A percentile compares a stretch with the other conserved stretches of the same genome.
These are phyloP conservation scores for Penicillium sp. DNA, from an alignment of 2,329 filamentous ascomycete genomes.

Conservation along the genomic window DNA sequence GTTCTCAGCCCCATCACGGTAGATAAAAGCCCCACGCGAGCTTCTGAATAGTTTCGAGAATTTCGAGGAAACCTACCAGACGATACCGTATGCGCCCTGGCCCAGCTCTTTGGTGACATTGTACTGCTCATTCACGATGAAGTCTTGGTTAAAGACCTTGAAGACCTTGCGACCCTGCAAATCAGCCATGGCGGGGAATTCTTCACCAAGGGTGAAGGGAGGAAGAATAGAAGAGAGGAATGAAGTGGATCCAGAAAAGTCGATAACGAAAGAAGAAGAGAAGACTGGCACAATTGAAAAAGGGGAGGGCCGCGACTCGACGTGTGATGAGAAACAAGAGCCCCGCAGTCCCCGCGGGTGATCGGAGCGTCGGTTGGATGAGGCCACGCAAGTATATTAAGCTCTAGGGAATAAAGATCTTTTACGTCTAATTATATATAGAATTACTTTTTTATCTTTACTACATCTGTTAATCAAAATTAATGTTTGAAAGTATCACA, in stretches of 20 bases:
- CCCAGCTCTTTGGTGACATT: constrained; percentile 98
- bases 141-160: constrained; percentile 99
- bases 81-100: constrained; percentile 97
- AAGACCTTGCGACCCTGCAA: constrained; percentile 81
- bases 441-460: background rate
- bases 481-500: too few relatives aligned
- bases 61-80: constrained; percentile 66
- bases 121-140: constrained; percentile 96
- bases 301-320: constrained; percentile 10
- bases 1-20: background rate
- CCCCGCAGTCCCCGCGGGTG: constrained; percentile 27
- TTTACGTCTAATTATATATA: background rate
- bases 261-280: background rate
- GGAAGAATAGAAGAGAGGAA: constrained; percentile 2
- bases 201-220: background rate
- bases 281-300: constrained; percentile 7
- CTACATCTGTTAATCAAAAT: too few relatives aligned
- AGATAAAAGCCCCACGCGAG: background rate
- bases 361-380: constrained; percentile 9
- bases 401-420: background rate
- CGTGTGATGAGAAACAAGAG: constrained; percentile 24
- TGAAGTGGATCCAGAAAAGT: background rate
- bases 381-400: constrained; percentile 1
- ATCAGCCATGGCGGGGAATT: constrained; percentile 53
- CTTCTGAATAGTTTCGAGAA: background rate